phyloP scores from a whole-genome alignment of 1,139 yeast genomes.

The Blastobotrys aristatus region DNA sequence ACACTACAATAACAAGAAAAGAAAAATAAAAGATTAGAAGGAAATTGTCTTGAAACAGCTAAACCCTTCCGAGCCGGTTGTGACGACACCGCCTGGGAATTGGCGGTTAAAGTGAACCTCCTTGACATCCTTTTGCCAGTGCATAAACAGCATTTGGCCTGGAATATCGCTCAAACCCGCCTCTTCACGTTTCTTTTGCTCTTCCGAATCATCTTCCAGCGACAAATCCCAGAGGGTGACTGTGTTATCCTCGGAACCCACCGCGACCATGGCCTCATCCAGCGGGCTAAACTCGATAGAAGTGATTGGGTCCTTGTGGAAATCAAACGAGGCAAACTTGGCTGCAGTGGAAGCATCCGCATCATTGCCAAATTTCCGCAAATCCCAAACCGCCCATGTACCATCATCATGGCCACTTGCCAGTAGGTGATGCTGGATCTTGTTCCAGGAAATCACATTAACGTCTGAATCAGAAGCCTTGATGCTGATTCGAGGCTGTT shows the following conservation, averaged over 20 bases:
- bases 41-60: slow-evolving; percentile 89
- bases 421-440: slow-evolving; percentile 65
- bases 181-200: slow-evolving; percentile 27
- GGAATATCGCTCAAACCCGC: slow-evolving; percentile 77
- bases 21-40: too few species aligned
- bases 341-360: slow-evolving; percentile 48
- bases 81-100: slow-evolving; percentile 90
- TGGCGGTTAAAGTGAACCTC: slow-evolving; percentile 98
- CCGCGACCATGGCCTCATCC: slow-evolving; percentile 94
- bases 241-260: slow-evolving; percentile 92
- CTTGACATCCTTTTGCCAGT: slow-evolving; percentile 96
- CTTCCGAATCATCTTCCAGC: slow-evolving; percentile 31
- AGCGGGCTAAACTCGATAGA: slow-evolving; percentile 91
- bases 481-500: slow-evolving; percentile 71
- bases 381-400: slow-evolving; percentile 96
- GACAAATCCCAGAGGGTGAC: slow-evolving; percentile 75
- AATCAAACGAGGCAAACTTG: slow-evolving; percentile 83
- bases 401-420: slow-evolving; percentile 99
- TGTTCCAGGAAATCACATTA: slow-evolving; percentile 95
- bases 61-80: slow-evolving; percentile 94
- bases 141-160: slow-evolving; percentile 91
- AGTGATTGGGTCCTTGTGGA: slow-evolving; percentile 91
- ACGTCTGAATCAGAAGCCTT: slow-evolving; percentile 79
- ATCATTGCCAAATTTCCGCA: slow-evolving; percentile 77
- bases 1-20: too few species aligned